These are phyloP conservation scores for Batkoa obscura DNA, from an alignment of 371 early-diverging fungal genomes.

Conservation along the genomic window DNA sequence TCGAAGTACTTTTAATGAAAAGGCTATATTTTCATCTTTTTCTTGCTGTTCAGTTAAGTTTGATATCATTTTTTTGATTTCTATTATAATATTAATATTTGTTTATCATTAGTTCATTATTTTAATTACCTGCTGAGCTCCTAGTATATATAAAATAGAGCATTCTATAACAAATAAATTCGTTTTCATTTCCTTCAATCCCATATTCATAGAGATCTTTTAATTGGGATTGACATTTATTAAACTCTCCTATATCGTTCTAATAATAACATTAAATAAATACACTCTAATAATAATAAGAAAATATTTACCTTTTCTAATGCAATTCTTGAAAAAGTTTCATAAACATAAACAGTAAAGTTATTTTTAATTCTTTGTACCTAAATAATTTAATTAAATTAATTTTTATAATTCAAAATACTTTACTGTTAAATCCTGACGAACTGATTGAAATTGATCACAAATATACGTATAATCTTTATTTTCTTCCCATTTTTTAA, in stretches of 20 bases:
- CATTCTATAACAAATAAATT: slow-evolving; percentile 81
- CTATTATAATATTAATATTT: slow-evolving; percentile 15
- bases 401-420: not conserved
- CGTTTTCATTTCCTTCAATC: slow-evolving; percentile 45
- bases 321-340: slow-evolving; percentile 83
- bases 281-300: not conserved
- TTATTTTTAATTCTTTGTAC: slow-evolving; percentile 80
- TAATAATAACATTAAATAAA: slow-evolving; percentile 9
- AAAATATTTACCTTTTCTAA: slow-evolving; percentile 46
- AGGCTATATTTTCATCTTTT: too few species aligned
- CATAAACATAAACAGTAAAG: slow-evolving; percentile 87
- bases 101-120: not conserved
- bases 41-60: slow-evolving; percentile 25
- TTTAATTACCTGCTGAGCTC: slow-evolving; percentile 46
- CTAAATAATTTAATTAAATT: slow-evolving; percentile 12
- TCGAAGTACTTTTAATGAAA: slow-evolving; percentile 30
- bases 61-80: slow-evolving; percentile 48
- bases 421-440: slow-evolving; percentile 83
- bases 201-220: slow-evolving; percentile 55
- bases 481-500: slow-evolving; percentile 54
- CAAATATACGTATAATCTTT: slow-evolving; percentile 78
- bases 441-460: slow-evolving; percentile 85
- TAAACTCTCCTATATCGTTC: slow-evolving; percentile 90
- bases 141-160: slow-evolving; percentile 75
- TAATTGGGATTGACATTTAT: slow-evolving; percentile 88